Evolutionary conservation across 345 rosid genomes (phyloP), one percentile per base, ranked within the genome.

Genomic region (Eucalyptus curtisii): DNA sequence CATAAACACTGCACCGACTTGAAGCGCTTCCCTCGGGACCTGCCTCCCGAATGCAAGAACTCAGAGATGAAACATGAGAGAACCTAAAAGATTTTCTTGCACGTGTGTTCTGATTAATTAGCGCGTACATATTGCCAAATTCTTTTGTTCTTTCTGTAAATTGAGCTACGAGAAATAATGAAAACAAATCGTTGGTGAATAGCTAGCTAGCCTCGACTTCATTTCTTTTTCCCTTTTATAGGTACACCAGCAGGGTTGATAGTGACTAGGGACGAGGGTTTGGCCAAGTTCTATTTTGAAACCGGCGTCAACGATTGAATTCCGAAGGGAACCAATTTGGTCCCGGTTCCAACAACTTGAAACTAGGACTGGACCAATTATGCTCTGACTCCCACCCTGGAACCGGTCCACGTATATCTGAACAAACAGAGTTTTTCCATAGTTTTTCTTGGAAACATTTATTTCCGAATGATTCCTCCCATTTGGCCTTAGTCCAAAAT

Each of bases 1-100:
- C 93, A 94, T 47, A 92, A 94, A n/a, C 94, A 94, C 55, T 94
- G 95, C 84, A 89, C 89, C 4, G 95, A 95, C 86, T 22, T 90
- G 2, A 92, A 93, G 52, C 90, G 95, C 45, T 93, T 93, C 90
- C 96, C 94, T 59, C 92, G 89, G 40, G 95, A 95, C 86, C 91
- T 93, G 85, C 95, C 96, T 14, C 90, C 90, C 9, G 93, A 94
- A 88, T 94, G 96, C 92, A 89, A 49, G 42, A 31, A 31, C 42
- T 68, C 7, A 68, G 42, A 4, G 12, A 22, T 16, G 42, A 68
- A 31, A 31, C 31, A 8, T 4, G 80, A 68, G 42, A 31, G 6
- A 68, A 31, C 80, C 42, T 31, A 68, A 68, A 20, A 31, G 12
- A 68, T 68, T 33, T 66, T 68, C 2, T 68, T 64, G 20, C 80